Base-by-base conservation (phyloP, 2,329 filamentous ascomycete genomes). In the Dactylonectria macrodidyma region DNA sequence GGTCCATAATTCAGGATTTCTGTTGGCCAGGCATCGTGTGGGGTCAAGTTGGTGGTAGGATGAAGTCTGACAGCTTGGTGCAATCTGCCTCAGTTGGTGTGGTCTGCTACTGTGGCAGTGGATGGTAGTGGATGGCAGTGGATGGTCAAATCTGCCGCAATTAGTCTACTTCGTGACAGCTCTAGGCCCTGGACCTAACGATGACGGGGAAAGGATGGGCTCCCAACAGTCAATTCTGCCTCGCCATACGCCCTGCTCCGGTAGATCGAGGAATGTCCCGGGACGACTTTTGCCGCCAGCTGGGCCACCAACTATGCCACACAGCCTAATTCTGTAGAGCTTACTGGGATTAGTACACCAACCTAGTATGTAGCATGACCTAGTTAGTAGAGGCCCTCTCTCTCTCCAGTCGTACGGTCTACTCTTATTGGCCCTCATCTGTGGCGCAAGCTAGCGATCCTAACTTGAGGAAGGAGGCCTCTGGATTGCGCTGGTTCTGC, bases 381-480 rank as follows among this genome's bases (percentile, higher is more conserved):
- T 19, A 19, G 19, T 19, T 19, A 19, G 19, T 19, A 19, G 19
- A 19, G 19, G 19, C 16, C 16, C n/a, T n/a, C 10, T 41, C 26
- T 30, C 26, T 30, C 26, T 30, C 26, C 7, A 30, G 26, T 41
- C 36, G 36, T 12, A 41, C n/a, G 41, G 14, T 14, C n/a, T 19
- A 47, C 12, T 54, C 16, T 36, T 8, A 54, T 36, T 54, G 51
- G 51, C n/a, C 5, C 6, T 8, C 2, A 30, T n/a, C 12, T 5
- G 51, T 54, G 51, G 51, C 51, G 51, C 33, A 34, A 36, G 51
- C 51, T 36, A 52, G 11, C 16, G 5, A 30, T 52, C 50, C 26
- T 52, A 19, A n/a, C 8, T n/a, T n/a, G 16, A 14, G 14, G n/a
- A 26, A 6, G 50, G 51, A 54, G 51, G 33, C 30, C 30, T 36